A percentile compares a stretch with the other conserved stretches of the same genome.
phyloP scores from a whole-genome alignment of 208 protist species.

The Balamuthia mandrillaris region DNA sequence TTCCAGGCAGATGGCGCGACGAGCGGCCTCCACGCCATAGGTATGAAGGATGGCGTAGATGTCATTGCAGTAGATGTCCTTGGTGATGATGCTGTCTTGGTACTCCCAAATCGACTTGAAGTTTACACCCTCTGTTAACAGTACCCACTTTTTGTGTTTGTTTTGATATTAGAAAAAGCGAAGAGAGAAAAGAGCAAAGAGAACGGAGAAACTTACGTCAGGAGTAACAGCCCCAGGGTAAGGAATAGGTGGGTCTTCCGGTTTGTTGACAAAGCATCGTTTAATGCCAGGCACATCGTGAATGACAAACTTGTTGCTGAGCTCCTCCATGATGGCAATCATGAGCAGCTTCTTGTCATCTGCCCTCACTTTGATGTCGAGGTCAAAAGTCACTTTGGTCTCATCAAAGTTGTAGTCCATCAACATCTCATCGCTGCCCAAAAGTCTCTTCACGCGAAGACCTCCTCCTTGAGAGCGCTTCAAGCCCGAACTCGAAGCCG shows the following conservation, averaged over 20 bases:
- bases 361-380: conserved; percentile 33
- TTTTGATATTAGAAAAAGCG: neutral
- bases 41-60: conserved; percentile 55
- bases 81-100: conserved; percentile 54
- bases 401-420: conserved; percentile 31
- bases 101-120: conserved; percentile 53
- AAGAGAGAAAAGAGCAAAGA: neutral
- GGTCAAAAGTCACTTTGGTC: neutral
- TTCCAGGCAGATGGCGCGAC: conserved; percentile 70
- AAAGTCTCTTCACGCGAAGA: neutral
- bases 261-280: conserved; percentile 46
- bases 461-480: neutral
- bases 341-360: conserved; percentile 59
- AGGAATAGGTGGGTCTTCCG: neutral
- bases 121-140: conserved; percentile 78
- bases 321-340: conserved; percentile 45
- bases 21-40: conserved; percentile 80
- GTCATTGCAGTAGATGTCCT: conserved; percentile 73
- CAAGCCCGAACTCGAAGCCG: no score
- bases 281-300: conserved; percentile 44
- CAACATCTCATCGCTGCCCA: conserved; percentile 20
- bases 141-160: neutral
- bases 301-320: conserved; percentile 41
- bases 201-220: neutral
- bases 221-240: neutral